Base-by-base conservation (phyloP, 352 stramenopile genomes). In the Phytophthora pisi region DNA sequence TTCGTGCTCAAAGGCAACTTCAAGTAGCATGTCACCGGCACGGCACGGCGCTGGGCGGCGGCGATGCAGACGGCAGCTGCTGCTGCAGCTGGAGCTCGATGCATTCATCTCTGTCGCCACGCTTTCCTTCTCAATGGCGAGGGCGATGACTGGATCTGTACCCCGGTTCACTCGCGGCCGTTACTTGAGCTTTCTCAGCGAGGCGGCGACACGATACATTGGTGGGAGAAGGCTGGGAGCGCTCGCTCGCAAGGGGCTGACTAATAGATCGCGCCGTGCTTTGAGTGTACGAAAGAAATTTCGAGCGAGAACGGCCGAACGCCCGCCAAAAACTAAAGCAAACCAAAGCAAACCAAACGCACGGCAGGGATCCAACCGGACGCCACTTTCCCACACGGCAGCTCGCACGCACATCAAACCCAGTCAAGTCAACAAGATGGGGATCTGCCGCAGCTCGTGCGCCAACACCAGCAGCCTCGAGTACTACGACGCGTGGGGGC, bases 401-500 rank as follows among this genome's bases (percentile, higher is more conserved):
- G n/a, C 49, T 64, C 26, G n/a, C 30, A 53, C 57, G n/a, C 68
- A 58, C 47, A 58, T 54, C 46, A 54, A 18, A 62, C 28, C 54
- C 11, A 9, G 16, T 49, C 38, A 34, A 47, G 18, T 26, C 34
- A 31, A 20, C 36, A 20, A 46, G 40, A 91, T 91, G 83, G 83
- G 83, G 18, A 77, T 78, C 47, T 91, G 83, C 45, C 81, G 82
- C 34, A 79, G 77, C 13, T 90, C 79, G 45, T 76, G 72, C 50
- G 61, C 79, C 53, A 81, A 78, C 46, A 52, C 64, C 50, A 72
- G 63, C 43, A 76, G 84, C 40, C 68, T 89, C 28, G 84, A 90
- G 70, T 88, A 88, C 70, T 92, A 92, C 73, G 81, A 89, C 68
- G 78, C 65, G 26, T 88, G 79, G 71, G 63, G 68, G 2, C 76